These are phyloP conservation scores for Globisporangium barbulae DNA, from an alignment of 352 stramenopile species.

Conservation along the genomic window DNA sequence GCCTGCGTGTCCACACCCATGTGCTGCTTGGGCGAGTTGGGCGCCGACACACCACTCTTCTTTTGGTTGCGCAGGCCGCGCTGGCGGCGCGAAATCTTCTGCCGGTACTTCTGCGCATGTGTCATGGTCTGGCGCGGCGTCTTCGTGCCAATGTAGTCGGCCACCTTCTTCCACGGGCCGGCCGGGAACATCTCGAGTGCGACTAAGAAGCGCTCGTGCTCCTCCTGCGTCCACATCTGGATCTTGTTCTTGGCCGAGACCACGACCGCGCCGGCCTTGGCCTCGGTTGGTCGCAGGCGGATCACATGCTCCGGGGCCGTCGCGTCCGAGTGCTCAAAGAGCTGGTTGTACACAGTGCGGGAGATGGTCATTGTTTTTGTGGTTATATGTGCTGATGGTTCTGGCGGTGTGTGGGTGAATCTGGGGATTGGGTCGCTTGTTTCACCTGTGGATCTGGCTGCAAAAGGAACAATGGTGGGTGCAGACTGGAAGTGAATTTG, in stretches of 20 bases:
- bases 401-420: background rate
- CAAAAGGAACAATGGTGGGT: slow-evolving; percentile 19
- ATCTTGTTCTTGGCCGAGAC: slow-evolving; percentile 82
- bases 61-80: slow-evolving; percentile 77
- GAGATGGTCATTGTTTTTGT: slow-evolving; percentile 68
- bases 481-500: background rate
- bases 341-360: slow-evolving; percentile 78
- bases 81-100: slow-evolving; percentile 77
- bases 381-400: slow-evolving; percentile 4
- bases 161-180: slow-evolving; percentile 85
- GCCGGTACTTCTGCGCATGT: slow-evolving; percentile 80
- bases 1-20: slow-evolving; percentile 24
- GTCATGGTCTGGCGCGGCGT: slow-evolving; percentile 93
- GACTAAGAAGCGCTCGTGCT: slow-evolving; percentile 83
- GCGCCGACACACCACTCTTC: slow-evolving; percentile 26
- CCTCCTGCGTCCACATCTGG: slow-evolving; percentile 85
- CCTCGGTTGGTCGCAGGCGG: slow-evolving; percentile 69
- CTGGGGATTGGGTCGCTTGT: background rate
- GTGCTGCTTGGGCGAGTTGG: slow-evolving; percentile 9
- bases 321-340: slow-evolving; percentile 61
- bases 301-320: slow-evolving; percentile 51
- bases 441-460: background rate
- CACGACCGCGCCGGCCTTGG: slow-evolving; percentile 73
- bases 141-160: slow-evolving; percentile 81
- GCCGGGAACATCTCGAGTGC: slow-evolving; percentile 83